phyloP scores from a whole-genome alignment of 805 yeast genomes.

The Metschnikowia rubicola region DNA sequence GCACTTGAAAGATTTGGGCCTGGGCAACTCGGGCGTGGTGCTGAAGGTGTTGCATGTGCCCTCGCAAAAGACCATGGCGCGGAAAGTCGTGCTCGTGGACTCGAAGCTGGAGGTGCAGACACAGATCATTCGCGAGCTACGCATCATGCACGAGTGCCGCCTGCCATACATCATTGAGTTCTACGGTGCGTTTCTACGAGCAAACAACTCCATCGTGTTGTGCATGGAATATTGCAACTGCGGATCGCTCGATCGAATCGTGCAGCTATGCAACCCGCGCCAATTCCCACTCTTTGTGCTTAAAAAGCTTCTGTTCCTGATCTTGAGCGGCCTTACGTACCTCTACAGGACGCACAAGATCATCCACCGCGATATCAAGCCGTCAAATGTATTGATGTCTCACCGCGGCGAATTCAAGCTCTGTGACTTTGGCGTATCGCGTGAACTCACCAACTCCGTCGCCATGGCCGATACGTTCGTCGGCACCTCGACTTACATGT shows the following conservation, averaged over 20 bases:
- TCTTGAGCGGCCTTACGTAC: conserved; percentile 76
- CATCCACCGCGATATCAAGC: conserved; percentile 94
- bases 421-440: conserved; percentile 95
- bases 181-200: conserved; percentile 80
- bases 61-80: conserved; percentile 83
- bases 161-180: conserved; percentile 82
- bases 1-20: conserved; percentile 73
- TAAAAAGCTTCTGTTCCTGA: conserved; percentile 70
- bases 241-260: conserved; percentile 82
- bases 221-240: conserved; percentile 97
- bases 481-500: conserved; percentile 95
- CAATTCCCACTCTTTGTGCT: conserved; percentile 60
- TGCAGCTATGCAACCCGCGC: conserved; percentile 43
- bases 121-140: conserved; percentile 83
- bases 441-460: conserved; percentile 86
- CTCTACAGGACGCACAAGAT: conserved; percentile 81
- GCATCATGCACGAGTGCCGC: conserved; percentile 87
- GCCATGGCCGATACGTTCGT: conserved; percentile 90
- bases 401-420: conserved; percentile 84
- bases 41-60: conserved; percentile 86
- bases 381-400: conserved; percentile 86
- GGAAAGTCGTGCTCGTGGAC: conserved; percentile 83
- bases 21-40: conserved; percentile 94
- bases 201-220: conserved; percentile 68
- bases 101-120: conserved; percentile 72